These are phyloP conservation scores for Volvox reticuliferus DNA, from an alignment of 139 green algal species.

Conservation along the genomic window DNA sequence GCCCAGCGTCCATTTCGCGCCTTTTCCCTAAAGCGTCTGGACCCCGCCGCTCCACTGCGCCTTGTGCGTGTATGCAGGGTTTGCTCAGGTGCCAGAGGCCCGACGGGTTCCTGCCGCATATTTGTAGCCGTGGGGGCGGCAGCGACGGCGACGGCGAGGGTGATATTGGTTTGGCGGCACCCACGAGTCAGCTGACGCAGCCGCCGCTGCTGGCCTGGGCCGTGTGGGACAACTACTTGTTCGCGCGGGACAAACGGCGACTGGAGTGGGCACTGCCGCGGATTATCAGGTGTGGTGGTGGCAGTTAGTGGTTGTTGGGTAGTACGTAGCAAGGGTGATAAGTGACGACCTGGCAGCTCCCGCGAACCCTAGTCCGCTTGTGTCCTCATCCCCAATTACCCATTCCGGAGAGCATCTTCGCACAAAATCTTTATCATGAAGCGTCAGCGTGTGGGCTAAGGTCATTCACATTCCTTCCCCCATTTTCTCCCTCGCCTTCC, in stretches of 20 bases:
- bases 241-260: neutral
- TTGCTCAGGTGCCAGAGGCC: constrained; percentile 16
- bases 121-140: neutral
- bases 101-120: constrained; percentile 30
- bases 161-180: neutral
- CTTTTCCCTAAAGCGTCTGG: too few relatives aligned
- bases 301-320: neutral
- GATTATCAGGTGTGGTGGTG: neutral
- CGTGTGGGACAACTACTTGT: constrained; percentile 48
- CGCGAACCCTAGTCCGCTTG: too few relatives aligned
- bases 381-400: too few relatives aligned
- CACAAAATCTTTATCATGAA: too few relatives aligned
- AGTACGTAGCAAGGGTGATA: neutral
- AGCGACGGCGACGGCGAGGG: neutral
- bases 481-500: too few relatives aligned
- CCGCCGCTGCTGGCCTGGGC: constrained; percentile 45
- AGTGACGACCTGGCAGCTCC: too few relatives aligned
- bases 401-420: too few relatives aligned
- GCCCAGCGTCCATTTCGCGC: too few relatives aligned
- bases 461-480: too few relatives aligned
- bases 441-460: too few relatives aligned
- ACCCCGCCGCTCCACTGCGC: too few relatives aligned
- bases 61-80: neutral
- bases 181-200: constrained; percentile 14
- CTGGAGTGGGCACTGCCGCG: constrained; percentile 42